phyloP scores from a whole-genome alignment of 805 yeast genomes.

The Millerozyma acaciae region DNA sequence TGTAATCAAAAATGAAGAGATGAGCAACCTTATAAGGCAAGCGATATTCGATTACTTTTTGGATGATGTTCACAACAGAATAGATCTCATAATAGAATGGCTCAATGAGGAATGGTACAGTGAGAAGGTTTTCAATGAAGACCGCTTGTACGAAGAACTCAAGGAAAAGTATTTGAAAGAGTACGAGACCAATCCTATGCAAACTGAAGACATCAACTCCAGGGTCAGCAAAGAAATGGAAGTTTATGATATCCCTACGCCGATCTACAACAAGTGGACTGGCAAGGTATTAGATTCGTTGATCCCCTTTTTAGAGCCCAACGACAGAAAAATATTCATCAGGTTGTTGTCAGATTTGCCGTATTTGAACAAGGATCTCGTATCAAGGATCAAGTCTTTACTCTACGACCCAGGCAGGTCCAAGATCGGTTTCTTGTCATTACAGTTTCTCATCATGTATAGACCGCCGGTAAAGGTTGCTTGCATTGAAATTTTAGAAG shows the following conservation, averaged over 20 bases:
- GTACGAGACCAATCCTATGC: conserved; percentile 12
- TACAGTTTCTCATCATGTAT: conserved; percentile 81
- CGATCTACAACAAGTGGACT: conserved; percentile 66
- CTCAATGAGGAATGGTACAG: conserved; percentile 91
- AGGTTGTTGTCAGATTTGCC: conserved; percentile 88
- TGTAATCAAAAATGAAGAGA: conserved; percentile 28
- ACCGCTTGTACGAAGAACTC: conserved; percentile 15
- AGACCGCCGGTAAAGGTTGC: conserved; percentile 75
- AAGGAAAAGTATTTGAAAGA: conserved; percentile 12
- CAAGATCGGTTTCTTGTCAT: conserved; percentile 74
- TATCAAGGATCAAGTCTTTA: conserved; percentile 63
- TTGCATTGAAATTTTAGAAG: conserved; percentile 48
- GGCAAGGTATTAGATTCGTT: conserved; percentile 68
- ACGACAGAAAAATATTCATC: conserved; percentile 76
- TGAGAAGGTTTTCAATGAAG: conserved; percentile 44
- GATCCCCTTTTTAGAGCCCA: conserved; percentile 78
- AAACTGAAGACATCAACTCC: conserved; percentile 15
- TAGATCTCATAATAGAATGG: conserved; percentile 86
- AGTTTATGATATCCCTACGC: conserved; percentile 29
- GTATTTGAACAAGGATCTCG: conserved; percentile 56
- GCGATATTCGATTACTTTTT: conserved; percentile 70
- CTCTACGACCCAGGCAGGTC: conserved; percentile 84
- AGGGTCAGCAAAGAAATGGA: conserved; percentile 17
- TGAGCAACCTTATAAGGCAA: conserved; percentile 61
- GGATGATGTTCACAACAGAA: conserved; percentile 64